Evolutionary conservation across 2,329 filamentous ascomycete species (phyloP).

Genomic region (Xylaria arbuscula): DNA sequence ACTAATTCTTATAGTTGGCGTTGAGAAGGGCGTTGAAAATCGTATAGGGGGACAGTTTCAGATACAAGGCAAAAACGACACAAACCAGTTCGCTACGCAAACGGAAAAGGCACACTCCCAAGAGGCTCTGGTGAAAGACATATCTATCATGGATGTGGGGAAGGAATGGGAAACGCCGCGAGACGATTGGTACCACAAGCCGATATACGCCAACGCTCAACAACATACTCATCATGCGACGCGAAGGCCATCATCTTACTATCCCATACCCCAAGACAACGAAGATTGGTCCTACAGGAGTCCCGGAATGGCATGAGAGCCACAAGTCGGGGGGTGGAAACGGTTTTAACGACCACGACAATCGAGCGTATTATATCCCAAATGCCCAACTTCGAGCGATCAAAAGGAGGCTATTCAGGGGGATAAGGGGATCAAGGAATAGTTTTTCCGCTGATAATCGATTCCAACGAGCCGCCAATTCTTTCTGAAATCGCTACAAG

Average conservation of each 20-base stretch:
- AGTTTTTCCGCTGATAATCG: too few relatives aligned
- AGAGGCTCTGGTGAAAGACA: background rate
- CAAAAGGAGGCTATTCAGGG: too few relatives aligned
- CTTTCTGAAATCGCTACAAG: too few relatives aligned
- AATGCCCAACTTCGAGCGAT: too few relatives aligned
- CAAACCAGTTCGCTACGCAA: background rate
- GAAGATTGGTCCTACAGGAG: background rate
- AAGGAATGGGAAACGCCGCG: background rate
- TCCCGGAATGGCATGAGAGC: background rate
- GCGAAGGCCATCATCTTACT: background rate
- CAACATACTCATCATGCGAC: background rate
- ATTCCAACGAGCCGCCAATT: too few relatives aligned
- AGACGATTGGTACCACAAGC: background rate
- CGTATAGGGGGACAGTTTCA: background rate
- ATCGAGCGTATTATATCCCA: too few relatives aligned
- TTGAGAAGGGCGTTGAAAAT: constrained; percentile 9
- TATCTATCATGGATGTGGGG: background rate
- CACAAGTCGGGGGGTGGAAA: background rate
- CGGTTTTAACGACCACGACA: background rate
- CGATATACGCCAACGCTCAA: background rate
- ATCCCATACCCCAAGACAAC: background rate
- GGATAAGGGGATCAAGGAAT: too few relatives aligned
- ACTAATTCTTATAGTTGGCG: background rate
- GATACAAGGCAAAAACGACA: background rate
- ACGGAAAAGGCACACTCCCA: background rate